A percentile compares a stretch with the other conserved stretches of the same genome.
Conservation (phyloP, 192 early-diverging fungal species). For the Linderina pennispora region DNA sequence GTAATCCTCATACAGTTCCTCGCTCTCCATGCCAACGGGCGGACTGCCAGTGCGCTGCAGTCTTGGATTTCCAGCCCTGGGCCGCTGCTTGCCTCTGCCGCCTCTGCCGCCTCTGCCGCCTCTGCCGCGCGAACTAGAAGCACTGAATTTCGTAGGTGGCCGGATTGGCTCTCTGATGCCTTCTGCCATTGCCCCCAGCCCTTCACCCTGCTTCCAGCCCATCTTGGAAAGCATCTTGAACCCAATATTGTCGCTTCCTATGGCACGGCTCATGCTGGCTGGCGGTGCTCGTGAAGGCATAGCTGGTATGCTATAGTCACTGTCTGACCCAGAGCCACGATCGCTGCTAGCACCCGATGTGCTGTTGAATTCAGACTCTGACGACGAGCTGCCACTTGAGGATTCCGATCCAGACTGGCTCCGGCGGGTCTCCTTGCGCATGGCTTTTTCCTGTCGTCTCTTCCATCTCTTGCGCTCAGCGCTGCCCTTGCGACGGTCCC, state of each 20-base stretch:
- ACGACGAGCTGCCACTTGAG: slow-evolving; percentile 1
- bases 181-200: slow-evolving; percentile 25
- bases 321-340: not conserved
- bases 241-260: slow-evolving; percentile 39
- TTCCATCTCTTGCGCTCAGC: slow-evolving; percentile 15
- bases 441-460: slow-evolving; percentile 9
- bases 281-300: no score
- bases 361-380: slow-evolving; percentile 4
- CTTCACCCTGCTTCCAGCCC: slow-evolving; percentile 41
- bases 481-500: slow-evolving; percentile 24
- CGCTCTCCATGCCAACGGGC: no score
- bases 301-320: no score
- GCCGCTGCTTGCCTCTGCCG: not conserved
- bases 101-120: not conserved
- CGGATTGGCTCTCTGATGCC: slow-evolving; percentile 40
- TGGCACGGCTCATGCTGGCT: slow-evolving; percentile 19
- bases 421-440: not conserved
- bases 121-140: not conserved
- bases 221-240: slow-evolving; percentile 37
- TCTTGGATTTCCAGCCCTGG: not conserved
- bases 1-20: slow-evolving; percentile 16
- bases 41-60: no score
- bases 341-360: not conserved
- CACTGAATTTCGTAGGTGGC: slow-evolving; percentile 24
- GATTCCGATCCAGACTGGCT: slow-evolving; percentile 6